phyloP scores from a whole-genome alignment of 2,329 filamentous ascomycete genomes.

The Phialophora macrospora region DNA sequence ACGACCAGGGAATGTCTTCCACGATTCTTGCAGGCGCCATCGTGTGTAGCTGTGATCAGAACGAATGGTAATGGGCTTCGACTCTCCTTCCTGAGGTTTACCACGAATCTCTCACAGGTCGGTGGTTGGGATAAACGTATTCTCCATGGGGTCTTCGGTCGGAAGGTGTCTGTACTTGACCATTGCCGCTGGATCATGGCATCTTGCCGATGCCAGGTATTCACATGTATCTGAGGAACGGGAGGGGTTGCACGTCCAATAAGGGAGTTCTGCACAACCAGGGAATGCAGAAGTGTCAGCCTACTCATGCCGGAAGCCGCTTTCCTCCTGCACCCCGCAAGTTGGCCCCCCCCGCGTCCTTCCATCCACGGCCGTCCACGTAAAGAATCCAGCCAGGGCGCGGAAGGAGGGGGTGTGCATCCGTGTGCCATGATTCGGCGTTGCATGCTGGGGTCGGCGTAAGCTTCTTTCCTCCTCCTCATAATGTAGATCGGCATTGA shows the following conservation, averaged over 20 bases:
- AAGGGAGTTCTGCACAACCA: not conserved
- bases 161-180: conserved; percentile 4
- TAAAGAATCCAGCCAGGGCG: conserved; percentile 8
- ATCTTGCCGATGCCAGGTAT: conserved; percentile 6
- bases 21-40: conserved; percentile 28
- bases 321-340: conserved; percentile 21
- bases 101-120: not conserved
- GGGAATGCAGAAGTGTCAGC: not conserved
- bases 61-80: not conserved
- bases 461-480: not conserved
- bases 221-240: conserved; percentile 8
- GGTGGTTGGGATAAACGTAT: not conserved
- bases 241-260: conserved; percentile 4
- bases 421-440: conserved; percentile 5
- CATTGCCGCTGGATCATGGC: not conserved
- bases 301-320: conserved; percentile 11
- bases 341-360: conserved; percentile 2
- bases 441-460: not conserved
- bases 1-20: conserved; percentile 28
- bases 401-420: conserved; percentile 13
- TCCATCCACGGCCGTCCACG: conserved; percentile 15
- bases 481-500: not conserved
- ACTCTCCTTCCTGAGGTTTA: not conserved
- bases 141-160: not conserved
- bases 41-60: not conserved